Base-by-base conservation (phyloP, 768 basidiomycete genomes). In the Lactifluus volemus region DNA sequence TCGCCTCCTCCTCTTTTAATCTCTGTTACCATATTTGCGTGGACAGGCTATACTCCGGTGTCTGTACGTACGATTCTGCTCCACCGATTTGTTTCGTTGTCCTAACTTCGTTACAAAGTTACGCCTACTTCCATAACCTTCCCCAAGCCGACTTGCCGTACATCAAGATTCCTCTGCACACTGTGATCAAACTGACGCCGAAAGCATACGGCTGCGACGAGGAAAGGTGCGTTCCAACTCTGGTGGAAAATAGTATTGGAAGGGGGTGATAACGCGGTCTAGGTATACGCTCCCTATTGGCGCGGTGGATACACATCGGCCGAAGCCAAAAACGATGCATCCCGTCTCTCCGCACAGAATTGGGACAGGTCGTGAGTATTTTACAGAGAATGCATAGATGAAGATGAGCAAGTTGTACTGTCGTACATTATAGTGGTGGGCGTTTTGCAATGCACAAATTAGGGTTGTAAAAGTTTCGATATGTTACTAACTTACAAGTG, bases 141-240 rank as follows among this genome's bases (percentile, higher is more conserved):
- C 83, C 90, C 0, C 97, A 97, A 72, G 90, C 81, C 25, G 94
- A 98, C 70, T 79, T 99, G 38, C 97, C 97, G 1, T 99, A 99
- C 71, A 91, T 98, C 78, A 96, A 95, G 76, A 94, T 98, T 49
- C 94, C 94, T 0, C 73, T 96, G 58, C 97, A 99, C 71, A 99
- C 96, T 0, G 88, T 99, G 41, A 97, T 99, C 73, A 98, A 98
- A 75, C 80, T 99, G 49, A 98, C 96, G 1, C 97, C 97, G 10
- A 94, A 92, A 70, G 97, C 97, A 1, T 99, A 98, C 71, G 97
- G 97, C 42, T 98, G 96, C 76, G 94, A 98, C 71, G 97, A 99
- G 71, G 94, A 95, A 72, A 81, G 95, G 89, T 87, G 58, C 50
- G 77, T 9, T n/a, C 36, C 25, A 21, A 21, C 2, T 12, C 38